Evolutionary conservation across 2,329 filamentous ascomycete species (phyloP), one percentile per base, ranked within the genome.

Genomic region (Plenodomus biglobosus): DNA sequence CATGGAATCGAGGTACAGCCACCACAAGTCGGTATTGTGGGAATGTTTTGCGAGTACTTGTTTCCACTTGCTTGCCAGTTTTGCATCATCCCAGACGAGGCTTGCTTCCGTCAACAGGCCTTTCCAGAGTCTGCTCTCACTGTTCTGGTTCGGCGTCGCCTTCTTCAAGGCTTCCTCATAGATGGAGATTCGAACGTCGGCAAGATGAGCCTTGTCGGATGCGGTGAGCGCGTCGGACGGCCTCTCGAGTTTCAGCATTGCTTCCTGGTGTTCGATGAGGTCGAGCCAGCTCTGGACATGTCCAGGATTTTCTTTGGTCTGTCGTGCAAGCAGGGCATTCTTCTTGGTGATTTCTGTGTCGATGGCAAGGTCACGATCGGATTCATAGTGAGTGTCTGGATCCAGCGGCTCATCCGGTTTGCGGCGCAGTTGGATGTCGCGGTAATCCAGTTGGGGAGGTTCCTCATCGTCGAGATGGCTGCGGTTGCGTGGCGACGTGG

Each of bases 111-210:
- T 77, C 79, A 96, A 85, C 47, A 91, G 76, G 3, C 82, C 84
- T 8, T 87, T 70, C 6, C 91, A 68, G 1, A 96, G 76, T 8
- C 72, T 74, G 50, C 88, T 81, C 15, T 81, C 79, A 36, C 80
- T 78, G 16, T 70, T 40, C 16, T 65, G 53, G 30, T 74, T 59
- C 1, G 75, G 71, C 1, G 68, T 66, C 5, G 82, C 76, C 38
- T 86, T 81, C 10, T 77, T 73, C 7, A 96, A 69, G 0, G 92
- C 92, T 52, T 90, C 85, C 55, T 92, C 84, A 51, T 92, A 88
- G 52, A 95, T 83, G 1, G 86, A 84, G 2, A 95, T 74, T 56
- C 90, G 92, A 46, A 96, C 84, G 55, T 94, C 87, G 3, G 90
- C 85, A 45, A 89, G 82, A 53, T 86, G 86, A 52, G 80, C 80